Evolutionary conservation across 2,329 filamentous ascomycete genomes (phyloP).

Genomic region (Diaporthe capsici): DNA sequence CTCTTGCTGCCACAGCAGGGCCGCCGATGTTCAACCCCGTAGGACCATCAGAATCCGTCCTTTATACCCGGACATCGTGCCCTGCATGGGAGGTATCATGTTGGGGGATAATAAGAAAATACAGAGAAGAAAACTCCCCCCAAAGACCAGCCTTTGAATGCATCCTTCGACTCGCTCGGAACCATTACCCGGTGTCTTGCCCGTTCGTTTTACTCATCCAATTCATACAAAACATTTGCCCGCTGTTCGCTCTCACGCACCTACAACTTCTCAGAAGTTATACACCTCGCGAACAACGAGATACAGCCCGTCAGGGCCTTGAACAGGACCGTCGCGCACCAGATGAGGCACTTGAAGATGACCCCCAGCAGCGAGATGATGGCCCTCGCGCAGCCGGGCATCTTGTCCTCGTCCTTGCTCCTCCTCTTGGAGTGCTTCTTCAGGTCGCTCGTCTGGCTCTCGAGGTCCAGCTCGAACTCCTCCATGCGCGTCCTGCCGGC

Average conservation of each 20-base stretch:
- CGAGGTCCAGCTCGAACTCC: conserved; percentile 73
- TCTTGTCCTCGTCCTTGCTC: conserved; percentile 60
- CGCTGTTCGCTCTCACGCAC: conserved; percentile 5
- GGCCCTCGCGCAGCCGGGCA: conserved; percentile 64
- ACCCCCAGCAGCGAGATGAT: conserved; percentile 66
- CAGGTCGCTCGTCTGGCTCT: conserved; percentile 70
- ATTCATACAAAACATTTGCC: conserved; percentile 31
- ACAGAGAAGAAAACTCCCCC: conserved; percentile 34
- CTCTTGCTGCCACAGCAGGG: conserved; percentile 19
- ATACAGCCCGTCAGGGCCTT: conserved; percentile 67
- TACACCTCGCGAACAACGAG: conserved; percentile 64
- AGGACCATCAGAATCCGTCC: conserved; percentile 5
- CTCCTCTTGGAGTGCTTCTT: conserved; percentile 58
- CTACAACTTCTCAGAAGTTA: conserved; percentile 59
- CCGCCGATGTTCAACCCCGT: conserved; percentile 16
- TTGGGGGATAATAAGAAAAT: conserved; percentile 20
- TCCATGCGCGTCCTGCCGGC: conserved; percentile 59
- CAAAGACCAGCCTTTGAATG: conserved; percentile 31
- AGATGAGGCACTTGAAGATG: conserved; percentile 71
- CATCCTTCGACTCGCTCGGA: conserved; percentile 21
- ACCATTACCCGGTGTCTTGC: conserved; percentile 35
- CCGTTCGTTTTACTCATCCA: conserved; percentile 37
- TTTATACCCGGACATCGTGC: conserved; percentile 23
- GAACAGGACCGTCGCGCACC: conserved; percentile 69
- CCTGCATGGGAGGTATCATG: conserved; percentile 41